A percentile compares a stretch with the other conserved stretches of the same genome.
phyloP scores from a whole-genome alignment of 345 rosid species.

The Lepidium africanum region DNA sequence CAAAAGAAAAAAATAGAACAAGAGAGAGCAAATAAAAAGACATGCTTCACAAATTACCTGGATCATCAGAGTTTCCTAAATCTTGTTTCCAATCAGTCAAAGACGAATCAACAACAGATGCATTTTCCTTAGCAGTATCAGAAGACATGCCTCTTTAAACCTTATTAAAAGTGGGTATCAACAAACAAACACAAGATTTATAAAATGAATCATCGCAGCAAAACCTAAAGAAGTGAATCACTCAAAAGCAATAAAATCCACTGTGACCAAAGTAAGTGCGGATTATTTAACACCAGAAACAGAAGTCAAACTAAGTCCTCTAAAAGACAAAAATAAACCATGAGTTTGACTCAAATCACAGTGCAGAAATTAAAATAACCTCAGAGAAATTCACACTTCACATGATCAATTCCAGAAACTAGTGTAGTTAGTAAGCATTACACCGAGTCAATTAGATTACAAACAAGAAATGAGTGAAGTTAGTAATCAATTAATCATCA shows the following conservation, averaged over 20 bases:
- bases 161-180: neutral
- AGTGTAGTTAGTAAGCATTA: neutral
- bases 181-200: neutral
- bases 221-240: neutral
- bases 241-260: neutral
- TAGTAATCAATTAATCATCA: neutral
- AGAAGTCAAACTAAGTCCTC: neutral
- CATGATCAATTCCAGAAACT: neutral
- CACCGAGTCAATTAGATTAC: neutral
- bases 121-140: slow-evolving; percentile 76
- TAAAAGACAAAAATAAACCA: neutral
- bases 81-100: slow-evolving; percentile 76
- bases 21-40: neutral
- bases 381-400: neutral
- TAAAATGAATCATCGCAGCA: neutral
- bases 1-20: neutral
- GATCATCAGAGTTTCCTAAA: slow-evolving; percentile 57
- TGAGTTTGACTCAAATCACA: neutral
- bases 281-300: neutral
- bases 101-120: slow-evolving; percentile 88
- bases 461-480: neutral
- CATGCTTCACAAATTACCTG: slow-evolving; percentile 36
- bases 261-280: neutral
- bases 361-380: neutral
- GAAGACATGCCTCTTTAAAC: slow-evolving; percentile 54